Base-by-base conservation (phyloP, 2,329 filamentous ascomycete species). In the Aspergillus fumigatus region DNA sequence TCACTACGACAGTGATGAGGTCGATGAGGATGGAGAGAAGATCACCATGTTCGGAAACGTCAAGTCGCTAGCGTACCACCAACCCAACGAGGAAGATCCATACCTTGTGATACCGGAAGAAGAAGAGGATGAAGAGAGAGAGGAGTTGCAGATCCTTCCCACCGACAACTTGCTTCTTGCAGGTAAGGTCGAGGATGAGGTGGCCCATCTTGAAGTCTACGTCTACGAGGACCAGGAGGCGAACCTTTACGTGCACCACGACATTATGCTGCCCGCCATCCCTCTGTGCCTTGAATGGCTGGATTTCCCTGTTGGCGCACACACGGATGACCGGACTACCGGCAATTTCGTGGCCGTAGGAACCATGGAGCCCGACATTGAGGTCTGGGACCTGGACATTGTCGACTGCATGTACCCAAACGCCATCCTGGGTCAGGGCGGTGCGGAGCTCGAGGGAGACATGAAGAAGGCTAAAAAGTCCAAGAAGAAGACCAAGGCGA, bases 391-490 rank as follows among this genome's bases (percentile, higher is more conserved):
- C 71, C 81, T 99, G 53, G 94, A 99, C 72, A 88, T 92, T 7
- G 86, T 99, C 52, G 94, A 99, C 77, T 90, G 89, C 84, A 96
- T 99, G 89, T 99, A 97, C 70, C 94, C 94, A 23, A 96, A 96
- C 71, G 92, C 93, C 9, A 95, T 99, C 61, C 85, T 99, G 4
- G 94, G 94, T 9, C 89, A 93, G 70, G 86, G 84, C 54, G 78
- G 77, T 35, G 77, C 79, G 45, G 75, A 80, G 19, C 65, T 63
- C 27, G 60, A 65, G 49, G 60, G 53, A 26, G 79, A 80, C 57
- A 75, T 81, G 62, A 87, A 86, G 73, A 82, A 83, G 64, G 88
- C 86, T 69, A 92, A 92, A 73, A 94, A 92, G 77, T 96, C 92
- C 76, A 92, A 91, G 79, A 94, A 92, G 82, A 95, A 92, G 83